Percentiles rank a stretch among this genome's conserved stretches.
phyloP scores from a whole-genome alignment of 495 filamentous ascomycete species.

The Talaromyces adpressus region DNA sequence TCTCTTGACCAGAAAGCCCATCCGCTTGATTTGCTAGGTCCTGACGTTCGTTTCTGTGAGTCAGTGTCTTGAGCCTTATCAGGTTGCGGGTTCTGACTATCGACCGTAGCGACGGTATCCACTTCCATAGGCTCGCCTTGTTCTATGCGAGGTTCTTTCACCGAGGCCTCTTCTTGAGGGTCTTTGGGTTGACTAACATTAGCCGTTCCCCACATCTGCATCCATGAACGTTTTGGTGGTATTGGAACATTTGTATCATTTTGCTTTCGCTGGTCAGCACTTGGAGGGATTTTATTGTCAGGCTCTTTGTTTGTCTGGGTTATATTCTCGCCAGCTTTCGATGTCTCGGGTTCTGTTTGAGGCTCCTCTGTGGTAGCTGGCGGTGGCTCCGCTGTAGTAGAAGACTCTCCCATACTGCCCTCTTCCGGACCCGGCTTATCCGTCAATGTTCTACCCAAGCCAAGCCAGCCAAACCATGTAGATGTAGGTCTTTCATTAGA shows the following conservation, averaged over 20 bases:
- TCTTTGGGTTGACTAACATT: constrained; percentile 20
- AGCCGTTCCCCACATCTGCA: constrained; percentile 41
- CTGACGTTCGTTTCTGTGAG: constrained; percentile 29
- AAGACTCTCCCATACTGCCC: neutral
- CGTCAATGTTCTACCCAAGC: neutral
- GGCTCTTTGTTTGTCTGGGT: constrained; percentile 12
- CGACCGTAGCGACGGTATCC: constrained; percentile 9
- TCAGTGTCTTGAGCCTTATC: constrained; percentile 22
- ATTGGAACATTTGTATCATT: constrained; percentile 10
- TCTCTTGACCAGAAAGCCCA: constrained; percentile 87
- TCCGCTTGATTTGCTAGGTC: constrained; percentile 49
- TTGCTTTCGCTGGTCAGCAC: constrained; percentile 5
- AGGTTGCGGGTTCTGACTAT: constrained; percentile 15
- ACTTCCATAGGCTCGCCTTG: constrained; percentile 8
- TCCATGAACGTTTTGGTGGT: constrained; percentile 36
- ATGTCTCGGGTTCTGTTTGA: neutral
- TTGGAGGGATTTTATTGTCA: constrained; percentile 11
- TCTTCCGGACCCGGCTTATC: neutral
- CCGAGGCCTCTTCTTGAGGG: constrained; percentile 13
- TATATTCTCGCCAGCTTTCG: neutral
- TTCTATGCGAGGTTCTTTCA: constrained; percentile 17
- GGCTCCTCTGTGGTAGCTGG: neutral
- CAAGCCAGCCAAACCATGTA: constrained; percentile 8
- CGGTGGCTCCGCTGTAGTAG: neutral
- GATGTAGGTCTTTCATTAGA: neutral